These are phyloP conservation scores for Rubia yunnanensis DNA, from an alignment of 257 asterid species.

Conservation along the genomic window DNA sequence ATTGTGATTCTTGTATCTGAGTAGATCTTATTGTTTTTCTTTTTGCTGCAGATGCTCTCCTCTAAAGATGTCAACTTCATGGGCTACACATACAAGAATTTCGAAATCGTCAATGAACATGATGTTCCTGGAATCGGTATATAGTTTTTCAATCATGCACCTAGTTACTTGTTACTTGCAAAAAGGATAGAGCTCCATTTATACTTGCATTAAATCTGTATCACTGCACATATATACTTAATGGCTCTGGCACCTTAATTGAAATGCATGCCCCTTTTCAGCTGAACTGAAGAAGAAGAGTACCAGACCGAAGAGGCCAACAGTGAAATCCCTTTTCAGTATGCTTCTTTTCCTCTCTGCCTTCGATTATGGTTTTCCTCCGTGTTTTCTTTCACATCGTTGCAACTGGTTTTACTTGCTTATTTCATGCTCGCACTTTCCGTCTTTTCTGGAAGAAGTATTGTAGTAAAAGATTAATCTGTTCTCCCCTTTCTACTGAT, in stretches of 20 bases:
- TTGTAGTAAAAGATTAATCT: neutral
- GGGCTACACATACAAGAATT: slow-evolving; percentile 97
- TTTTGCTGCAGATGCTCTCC: slow-evolving; percentile 71
- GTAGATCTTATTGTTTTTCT: slow-evolving; percentile 7
- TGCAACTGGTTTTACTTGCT: neutral
- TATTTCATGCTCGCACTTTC: neutral
- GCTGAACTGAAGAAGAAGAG: slow-evolving; percentile 90
- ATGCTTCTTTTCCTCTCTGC: slow-evolving; percentile 23
- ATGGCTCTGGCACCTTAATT: slow-evolving; percentile 12
- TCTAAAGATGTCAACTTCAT: slow-evolving; percentile 94
- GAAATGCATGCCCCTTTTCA: slow-evolving; percentile 22
- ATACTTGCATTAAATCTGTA: too few species aligned
- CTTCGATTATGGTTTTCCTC: neutral
- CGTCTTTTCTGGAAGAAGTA: neutral
- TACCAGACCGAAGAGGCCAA: slow-evolving; percentile 79
- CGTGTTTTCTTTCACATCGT: neutral
- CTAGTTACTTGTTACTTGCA: neutral
- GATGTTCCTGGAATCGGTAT: slow-evolving; percentile 83
- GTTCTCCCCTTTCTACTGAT: too few species aligned
- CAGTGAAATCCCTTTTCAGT: slow-evolving; percentile 93
- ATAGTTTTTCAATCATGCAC: slow-evolving; percentile 10
- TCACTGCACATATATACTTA: neutral
- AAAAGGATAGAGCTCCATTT: neutral
- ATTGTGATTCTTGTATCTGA: neutral
- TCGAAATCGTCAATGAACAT: slow-evolving; percentile 84